These are phyloP conservation scores for Delonix regia DNA, from an alignment of 306 rosid genomes.

Conservation along the genomic window DNA sequence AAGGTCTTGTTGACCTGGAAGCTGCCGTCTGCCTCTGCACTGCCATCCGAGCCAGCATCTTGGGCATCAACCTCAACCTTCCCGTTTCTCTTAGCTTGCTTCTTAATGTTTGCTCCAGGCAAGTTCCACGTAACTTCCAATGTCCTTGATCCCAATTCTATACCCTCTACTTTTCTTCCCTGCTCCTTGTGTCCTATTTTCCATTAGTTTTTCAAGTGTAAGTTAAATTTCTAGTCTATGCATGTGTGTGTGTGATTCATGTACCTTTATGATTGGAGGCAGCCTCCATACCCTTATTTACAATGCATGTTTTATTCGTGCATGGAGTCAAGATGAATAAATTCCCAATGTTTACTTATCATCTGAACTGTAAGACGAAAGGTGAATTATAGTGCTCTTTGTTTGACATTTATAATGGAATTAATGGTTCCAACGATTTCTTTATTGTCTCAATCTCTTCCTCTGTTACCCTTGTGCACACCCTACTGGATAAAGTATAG, in stretches of 20 bases:
- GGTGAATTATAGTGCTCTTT: slow-evolving; percentile 8
- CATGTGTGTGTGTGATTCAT: slow-evolving; percentile 10
- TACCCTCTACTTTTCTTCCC: not conserved
- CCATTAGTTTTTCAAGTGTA: not conserved
- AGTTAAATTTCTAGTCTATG: not conserved
- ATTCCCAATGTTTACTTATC: slow-evolving; percentile 4
- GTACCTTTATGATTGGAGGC: not conserved
- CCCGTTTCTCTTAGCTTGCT: slow-evolving; percentile 56
- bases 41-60: slow-evolving; percentile 53
- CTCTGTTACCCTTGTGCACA: not conserved
- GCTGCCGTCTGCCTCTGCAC: slow-evolving; percentile 77
- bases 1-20: slow-evolving; percentile 59
- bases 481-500: not conserved
- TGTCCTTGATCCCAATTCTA: slow-evolving; percentile 37
- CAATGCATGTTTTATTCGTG: not conserved
- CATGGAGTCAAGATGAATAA: not conserved
- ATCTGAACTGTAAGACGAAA: not conserved
- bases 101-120: slow-evolving; percentile 57
- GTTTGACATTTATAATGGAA: not conserved
- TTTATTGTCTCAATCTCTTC: not conserved
- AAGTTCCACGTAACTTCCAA: slow-evolving; percentile 46
- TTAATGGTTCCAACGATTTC: not conserved
- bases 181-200: not conserved
- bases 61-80: slow-evolving; percentile 55
- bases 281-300: not conserved